A percentile compares a stretch with the other conserved stretches of the same genome.
phyloP scores from a whole-genome alignment of 345 rosid genomes.

The Salix dunnii region DNA sequence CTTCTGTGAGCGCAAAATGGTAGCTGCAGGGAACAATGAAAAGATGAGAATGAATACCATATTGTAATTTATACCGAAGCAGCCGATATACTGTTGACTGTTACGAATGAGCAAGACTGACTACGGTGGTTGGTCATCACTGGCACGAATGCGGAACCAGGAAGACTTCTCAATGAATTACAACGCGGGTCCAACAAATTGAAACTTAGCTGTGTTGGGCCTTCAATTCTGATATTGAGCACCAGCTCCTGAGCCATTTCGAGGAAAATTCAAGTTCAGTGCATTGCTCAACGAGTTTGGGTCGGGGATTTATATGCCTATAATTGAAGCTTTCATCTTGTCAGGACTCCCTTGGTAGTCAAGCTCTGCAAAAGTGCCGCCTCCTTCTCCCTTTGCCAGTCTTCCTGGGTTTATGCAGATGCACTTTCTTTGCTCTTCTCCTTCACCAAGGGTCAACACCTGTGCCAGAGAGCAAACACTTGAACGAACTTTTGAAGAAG shows the following conservation, averaged over 20 bases:
- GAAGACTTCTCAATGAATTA: background rate
- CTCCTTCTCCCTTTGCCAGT: slow-evolving; percentile 81
- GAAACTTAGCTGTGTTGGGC: background rate
- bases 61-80: background rate
- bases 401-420: slow-evolving; percentile 86
- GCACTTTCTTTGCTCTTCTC: slow-evolving; percentile 55
- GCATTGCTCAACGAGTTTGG: background rate
- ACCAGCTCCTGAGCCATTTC: background rate
- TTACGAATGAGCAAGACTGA: background rate
- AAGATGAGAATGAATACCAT: background rate
- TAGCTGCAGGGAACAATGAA: background rate
- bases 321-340: slow-evolving; percentile 57
- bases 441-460: slow-evolving; percentile 64
- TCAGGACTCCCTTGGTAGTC: slow-evolving; percentile 53
- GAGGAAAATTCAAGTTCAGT: background rate
- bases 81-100: background rate
- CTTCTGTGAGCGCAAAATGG: background rate
- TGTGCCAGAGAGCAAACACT: slow-evolving; percentile 17
- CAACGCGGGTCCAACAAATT: background rate
- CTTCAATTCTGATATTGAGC: slow-evolving; percentile 4
- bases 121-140: background rate
- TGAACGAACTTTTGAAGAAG: background rate
- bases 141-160: background rate
- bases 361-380: slow-evolving; percentile 80
- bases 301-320: slow-evolving; percentile 45